A percentile compares a stretch with the other conserved stretches of the same genome.
phyloP scores from a whole-genome alignment of 768 basidiomycete genomes.

The Trametopsis cervina region DNA sequence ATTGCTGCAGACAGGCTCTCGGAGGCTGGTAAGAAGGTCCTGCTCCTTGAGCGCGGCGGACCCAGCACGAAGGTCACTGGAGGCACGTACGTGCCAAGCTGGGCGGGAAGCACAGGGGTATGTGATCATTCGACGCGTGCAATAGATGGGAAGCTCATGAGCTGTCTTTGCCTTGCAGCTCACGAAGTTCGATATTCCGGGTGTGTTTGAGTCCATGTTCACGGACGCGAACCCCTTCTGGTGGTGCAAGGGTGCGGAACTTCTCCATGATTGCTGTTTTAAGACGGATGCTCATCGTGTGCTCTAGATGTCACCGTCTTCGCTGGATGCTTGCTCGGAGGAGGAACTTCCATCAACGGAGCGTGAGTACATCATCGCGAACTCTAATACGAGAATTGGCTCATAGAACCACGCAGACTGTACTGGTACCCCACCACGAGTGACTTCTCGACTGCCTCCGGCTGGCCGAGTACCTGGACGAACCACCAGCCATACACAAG shows the following conservation, averaged over 20 bases:
- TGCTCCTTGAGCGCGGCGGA: constrained; percentile 57
- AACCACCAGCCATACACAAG: constrained; percentile 45
- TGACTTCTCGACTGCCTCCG: constrained; percentile 43
- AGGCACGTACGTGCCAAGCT: constrained; percentile 46
- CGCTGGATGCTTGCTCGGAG: constrained; percentile 58
- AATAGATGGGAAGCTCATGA: too few species aligned
- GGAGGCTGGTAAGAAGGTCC: constrained; percentile 55
- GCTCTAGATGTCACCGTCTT: constrained; percentile 47
- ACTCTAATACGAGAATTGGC: too few species aligned
- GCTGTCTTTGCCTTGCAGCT: constrained; percentile 36
- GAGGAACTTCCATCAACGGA: constrained; percentile 58
- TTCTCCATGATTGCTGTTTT: background rate
- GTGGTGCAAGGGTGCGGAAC: constrained; percentile 51
- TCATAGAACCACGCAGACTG: too few species aligned
- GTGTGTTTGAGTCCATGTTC: constrained; percentile 63
- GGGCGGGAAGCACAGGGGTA: constrained; percentile 41
- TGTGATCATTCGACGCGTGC: constrained; percentile 15
- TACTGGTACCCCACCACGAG: constrained; percentile 48
- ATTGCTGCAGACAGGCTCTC: constrained; percentile 53
- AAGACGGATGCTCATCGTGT: background rate
- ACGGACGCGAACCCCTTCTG: constrained; percentile 47
- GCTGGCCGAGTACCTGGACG: constrained; percentile 50
- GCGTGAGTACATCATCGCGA: constrained; percentile 38
- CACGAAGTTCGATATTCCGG: constrained; percentile 62
- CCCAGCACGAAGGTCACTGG: constrained; percentile 54